A percentile compares a stretch with the other conserved stretches of the same genome.
phyloP scores from a whole-genome alignment of 2,329 filamentous ascomycete species.

The Bipolaris bicolor region DNA sequence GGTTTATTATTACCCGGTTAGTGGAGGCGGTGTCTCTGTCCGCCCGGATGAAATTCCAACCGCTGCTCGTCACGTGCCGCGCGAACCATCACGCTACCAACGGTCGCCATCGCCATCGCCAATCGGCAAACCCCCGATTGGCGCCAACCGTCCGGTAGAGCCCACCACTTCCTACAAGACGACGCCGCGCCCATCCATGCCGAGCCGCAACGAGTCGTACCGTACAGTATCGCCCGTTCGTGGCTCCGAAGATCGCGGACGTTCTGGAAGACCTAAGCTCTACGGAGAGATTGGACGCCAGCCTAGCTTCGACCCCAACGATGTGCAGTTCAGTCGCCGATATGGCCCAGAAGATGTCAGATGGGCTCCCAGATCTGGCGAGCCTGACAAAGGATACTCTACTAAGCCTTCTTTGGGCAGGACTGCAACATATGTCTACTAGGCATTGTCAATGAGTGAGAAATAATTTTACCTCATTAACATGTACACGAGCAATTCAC shows the following conservation, averaged over 20 bases:
- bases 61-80: slow-evolving; percentile 42
- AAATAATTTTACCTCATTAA: neutral
- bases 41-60: slow-evolving; percentile 30
- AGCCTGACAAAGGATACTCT: slow-evolving; percentile 30
- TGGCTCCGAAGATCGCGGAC: slow-evolving; percentile 32
- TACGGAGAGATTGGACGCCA: slow-evolving; percentile 38
- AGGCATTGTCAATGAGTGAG: slow-evolving; percentile 8
- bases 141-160: slow-evolving; percentile 37
- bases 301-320: slow-evolving; percentile 40
- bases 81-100: slow-evolving; percentile 39
- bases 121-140: slow-evolving; percentile 42
- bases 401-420: slow-evolving; percentile 35
- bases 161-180: slow-evolving; percentile 18
- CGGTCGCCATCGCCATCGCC: slow-evolving; percentile 42
- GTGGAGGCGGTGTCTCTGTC: slow-evolving; percentile 32
- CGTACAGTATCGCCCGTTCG: slow-evolving; percentile 34
- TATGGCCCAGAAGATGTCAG: slow-evolving; percentile 48
- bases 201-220: slow-evolving; percentile 29
- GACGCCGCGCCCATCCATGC: slow-evolving; percentile 22
- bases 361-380: slow-evolving; percentile 33
- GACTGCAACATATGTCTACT: slow-evolving; percentile 41
- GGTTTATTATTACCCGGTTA: slow-evolving; percentile 38
- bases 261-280: slow-evolving; percentile 25
- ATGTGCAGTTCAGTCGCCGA: slow-evolving; percentile 40
- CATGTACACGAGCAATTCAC: slow-evolving; percentile 8